Conservation (phyloP, 164 flowering plant genomes). For the Protea cynaroides region DNA sequence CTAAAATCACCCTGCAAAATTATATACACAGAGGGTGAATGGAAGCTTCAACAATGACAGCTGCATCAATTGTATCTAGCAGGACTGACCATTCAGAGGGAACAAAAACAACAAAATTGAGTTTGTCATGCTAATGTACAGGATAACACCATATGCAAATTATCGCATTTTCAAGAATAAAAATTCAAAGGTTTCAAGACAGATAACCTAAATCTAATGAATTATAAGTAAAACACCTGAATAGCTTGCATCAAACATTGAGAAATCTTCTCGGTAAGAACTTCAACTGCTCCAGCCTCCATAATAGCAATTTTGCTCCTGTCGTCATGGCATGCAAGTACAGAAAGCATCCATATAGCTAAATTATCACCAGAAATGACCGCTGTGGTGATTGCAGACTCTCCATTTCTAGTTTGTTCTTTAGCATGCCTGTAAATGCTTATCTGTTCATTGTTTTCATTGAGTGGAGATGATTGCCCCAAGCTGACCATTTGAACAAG, state of each 20-base stretch:
- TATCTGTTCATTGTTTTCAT: conserved; percentile 24
- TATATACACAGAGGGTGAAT: background rate
- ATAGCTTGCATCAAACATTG: conserved; percentile 29
- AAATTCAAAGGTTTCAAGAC: background rate
- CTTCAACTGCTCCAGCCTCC: conserved; percentile 78
- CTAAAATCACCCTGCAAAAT: conserved; percentile 38
- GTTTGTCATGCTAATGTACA: background rate
- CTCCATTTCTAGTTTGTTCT: conserved; percentile 27
- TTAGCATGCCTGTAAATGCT: conserved; percentile 39
- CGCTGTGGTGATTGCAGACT: conserved; percentile 29
- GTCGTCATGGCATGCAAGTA: conserved; percentile 61
- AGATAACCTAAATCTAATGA: background rate
- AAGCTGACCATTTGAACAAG: conserved; percentile 49
- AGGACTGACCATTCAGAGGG: background rate
- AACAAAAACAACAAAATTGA: background rate
- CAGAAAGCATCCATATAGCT: conserved; percentile 60
- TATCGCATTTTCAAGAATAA: background rate
- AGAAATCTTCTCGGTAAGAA: conserved; percentile 54
- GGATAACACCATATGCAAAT: background rate
- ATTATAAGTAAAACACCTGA: conserved; percentile 36
- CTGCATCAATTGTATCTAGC: background rate
- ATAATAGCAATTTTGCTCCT: conserved; percentile 43
- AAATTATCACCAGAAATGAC: conserved; percentile 45
- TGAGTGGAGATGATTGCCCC: conserved; percentile 15
- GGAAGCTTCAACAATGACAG: background rate